Conservation (phyloP, 345 rosid species). For the Aurinia saxatilis region DNA sequence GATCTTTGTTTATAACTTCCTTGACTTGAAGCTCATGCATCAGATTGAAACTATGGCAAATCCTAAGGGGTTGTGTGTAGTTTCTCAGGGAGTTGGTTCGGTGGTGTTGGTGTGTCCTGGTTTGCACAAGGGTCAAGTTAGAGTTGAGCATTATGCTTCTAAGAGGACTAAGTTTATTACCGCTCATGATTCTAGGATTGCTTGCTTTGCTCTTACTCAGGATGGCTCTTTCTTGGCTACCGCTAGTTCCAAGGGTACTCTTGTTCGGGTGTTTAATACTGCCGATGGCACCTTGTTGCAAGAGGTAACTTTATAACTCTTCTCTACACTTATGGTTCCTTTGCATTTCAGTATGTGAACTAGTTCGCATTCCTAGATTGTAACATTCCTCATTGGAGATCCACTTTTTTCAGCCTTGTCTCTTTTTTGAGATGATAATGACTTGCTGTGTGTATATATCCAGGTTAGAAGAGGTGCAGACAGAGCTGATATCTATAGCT, state of each 20-base stretch:
- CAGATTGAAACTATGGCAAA: constrained; percentile 86
- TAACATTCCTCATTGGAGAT: no score
- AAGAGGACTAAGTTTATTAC: constrained; percentile 80
- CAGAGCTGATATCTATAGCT: constrained; percentile 92
- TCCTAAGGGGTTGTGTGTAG: constrained; percentile 87
- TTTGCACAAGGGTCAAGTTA: constrained; percentile 82
- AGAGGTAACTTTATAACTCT: constrained; percentile 45
- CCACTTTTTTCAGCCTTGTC: background rate
- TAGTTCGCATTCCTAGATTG: no score
- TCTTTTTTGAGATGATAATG: background rate
- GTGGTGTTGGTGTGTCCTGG: constrained; percentile 83
- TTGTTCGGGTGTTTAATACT: constrained; percentile 70
- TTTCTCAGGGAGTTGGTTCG: constrained; percentile 71
- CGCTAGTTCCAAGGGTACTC: constrained; percentile 83
- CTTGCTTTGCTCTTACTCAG: constrained; percentile 75
- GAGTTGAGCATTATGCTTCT: constrained; percentile 82
- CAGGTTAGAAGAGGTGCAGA: constrained; percentile 99
- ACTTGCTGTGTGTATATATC: background rate
- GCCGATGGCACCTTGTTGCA: constrained; percentile 67
- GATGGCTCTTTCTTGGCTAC: constrained; percentile 90
- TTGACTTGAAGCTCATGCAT: constrained; percentile 74
- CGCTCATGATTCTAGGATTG: constrained; percentile 95
- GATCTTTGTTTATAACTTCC: constrained; percentile 78
- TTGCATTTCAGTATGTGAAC: no score
- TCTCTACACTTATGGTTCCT: background rate